Evolutionary conservation across 441 rosid species (phyloP), one percentile per base, ranked within the genome.

Genomic region (Flueggea neowawraea): DNA sequence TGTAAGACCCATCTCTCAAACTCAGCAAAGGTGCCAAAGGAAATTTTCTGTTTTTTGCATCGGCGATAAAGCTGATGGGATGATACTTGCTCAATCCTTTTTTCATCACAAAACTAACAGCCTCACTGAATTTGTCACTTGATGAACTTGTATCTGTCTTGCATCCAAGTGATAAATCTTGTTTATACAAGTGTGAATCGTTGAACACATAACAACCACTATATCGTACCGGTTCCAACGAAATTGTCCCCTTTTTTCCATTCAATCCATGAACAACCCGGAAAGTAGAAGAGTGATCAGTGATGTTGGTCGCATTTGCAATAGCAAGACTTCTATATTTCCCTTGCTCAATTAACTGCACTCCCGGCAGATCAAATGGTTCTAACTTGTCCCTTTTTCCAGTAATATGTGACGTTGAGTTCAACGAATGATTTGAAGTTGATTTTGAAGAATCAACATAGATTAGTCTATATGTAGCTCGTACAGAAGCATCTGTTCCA

Each of bases 321-420:
- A 89, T 71, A 3, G 28, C 74, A 48, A 87, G 73, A 61, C 55
- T 31, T 9, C 55, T 7, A 10, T 72, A 84, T 43, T 59, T 54
- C 48, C 79, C 89, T 65, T 73, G 67, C 9, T 67, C 72, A 57
- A 58, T 81, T 31, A 95, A 54, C 60, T 79, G 58, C 95, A 80
- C 88, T 49, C 97, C 97, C 0, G 99, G 97, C 65, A 73, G 79
- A 72, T 84, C 83, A 50, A 87, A 89, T 56, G 97, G 96, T 61
- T 95, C 99, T 0, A 91, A 76, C 84, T 69, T 72, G 55, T 91
- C 87, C n/a, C 63, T 57, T 74, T 85, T 73, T 39, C 95, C 96
- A 5, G 70, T 55, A 22, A 22, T 22, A 22, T 22, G 1, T 22
- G 28, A 22, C 28, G 28, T 22, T 22, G 28, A 22, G 28, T 22